These are phyloP conservation scores for Zostera marina DNA, from an alignment of 116 monocot species.

Conservation along the genomic window DNA sequence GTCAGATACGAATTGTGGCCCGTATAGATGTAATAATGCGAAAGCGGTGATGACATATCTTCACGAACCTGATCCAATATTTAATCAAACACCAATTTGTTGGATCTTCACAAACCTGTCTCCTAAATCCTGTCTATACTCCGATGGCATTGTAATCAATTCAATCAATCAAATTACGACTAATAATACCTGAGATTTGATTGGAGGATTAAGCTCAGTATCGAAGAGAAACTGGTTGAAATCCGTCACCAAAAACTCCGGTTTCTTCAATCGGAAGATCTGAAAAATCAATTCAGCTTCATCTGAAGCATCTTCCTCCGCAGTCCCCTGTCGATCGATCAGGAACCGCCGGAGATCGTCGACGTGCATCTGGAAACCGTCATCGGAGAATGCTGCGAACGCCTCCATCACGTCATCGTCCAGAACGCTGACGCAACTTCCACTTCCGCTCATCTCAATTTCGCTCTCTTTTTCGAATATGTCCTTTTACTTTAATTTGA, in stretches of 20 bases:
- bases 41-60: constrained; percentile 50
- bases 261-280: constrained; percentile 4
- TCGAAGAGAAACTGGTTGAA: constrained; percentile 64
- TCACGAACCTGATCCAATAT: constrained; percentile 16
- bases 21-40: constrained; percentile 60
- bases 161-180: no score
- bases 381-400: constrained; percentile 26
- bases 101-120: no score
- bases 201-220: constrained; percentile 37
- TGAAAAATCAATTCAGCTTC: constrained; percentile 37
- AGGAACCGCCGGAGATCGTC: constrained; percentile 52
- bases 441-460: no score
- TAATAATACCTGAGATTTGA: not conserved
- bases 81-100: no score
- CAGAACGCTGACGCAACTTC: constrained; percentile 20
- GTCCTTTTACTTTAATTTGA: no score
- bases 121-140: no score
- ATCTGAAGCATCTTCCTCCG: constrained; percentile 9
- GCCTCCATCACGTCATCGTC: constrained; percentile 34
- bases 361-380: constrained; percentile 19
- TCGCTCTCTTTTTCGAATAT: no score
- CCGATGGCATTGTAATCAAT: no score
- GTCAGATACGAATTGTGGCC: constrained; percentile 73
- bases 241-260: constrained; percentile 30
- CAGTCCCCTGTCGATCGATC: constrained; percentile 24